A percentile compares a stretch with the other conserved stretches of the same genome.
Evolutionary conservation across 352 stramenopile species (phyloP).

Genomic region (Phytophthora agathidicida): DNA sequence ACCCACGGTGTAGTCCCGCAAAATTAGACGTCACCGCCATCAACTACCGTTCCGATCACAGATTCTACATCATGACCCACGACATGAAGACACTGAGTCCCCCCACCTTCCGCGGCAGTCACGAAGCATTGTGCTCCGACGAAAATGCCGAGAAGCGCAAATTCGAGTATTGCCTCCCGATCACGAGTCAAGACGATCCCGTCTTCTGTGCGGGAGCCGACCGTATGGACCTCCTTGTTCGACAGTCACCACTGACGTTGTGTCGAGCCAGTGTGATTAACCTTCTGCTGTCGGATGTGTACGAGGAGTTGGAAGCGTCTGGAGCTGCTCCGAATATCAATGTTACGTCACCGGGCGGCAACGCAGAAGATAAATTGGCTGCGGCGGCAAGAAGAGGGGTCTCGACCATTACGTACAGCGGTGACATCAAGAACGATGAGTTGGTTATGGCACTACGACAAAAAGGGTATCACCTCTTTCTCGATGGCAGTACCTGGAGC

Average conservation of each 20-base stretch:
- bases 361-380: conserved; percentile 26
- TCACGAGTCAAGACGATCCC: conserved; percentile 44
- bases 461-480: conserved; percentile 49
- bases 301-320: conserved; percentile 8
- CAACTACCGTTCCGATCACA: conserved; percentile 13
- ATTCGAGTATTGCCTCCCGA: conserved; percentile 47
- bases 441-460: conserved; percentile 15
- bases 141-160: neutral
- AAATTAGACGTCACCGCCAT: neutral
- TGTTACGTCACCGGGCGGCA: conserved; percentile 40
- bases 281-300: conserved; percentile 20
- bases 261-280: conserved; percentile 50
- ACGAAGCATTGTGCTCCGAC: conserved; percentile 11
- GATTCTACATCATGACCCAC: conserved; percentile 15
- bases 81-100: conserved; percentile 2
- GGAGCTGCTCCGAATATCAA: conserved; percentile 26
- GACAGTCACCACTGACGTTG: conserved; percentile 18
- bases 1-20: conserved; percentile 7
- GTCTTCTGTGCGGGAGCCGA: conserved; percentile 44
- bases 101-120: conserved; percentile 25
- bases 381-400: conserved; percentile 23
- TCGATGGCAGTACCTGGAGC: conserved; percentile 17
- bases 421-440: neutral
- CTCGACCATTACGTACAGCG: conserved; percentile 39
- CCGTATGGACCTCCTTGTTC: conserved; percentile 43